Evolutionary conservation across 352 stramenopile species (phyloP).

Genomic region (Phytophthora lateralis): DNA sequence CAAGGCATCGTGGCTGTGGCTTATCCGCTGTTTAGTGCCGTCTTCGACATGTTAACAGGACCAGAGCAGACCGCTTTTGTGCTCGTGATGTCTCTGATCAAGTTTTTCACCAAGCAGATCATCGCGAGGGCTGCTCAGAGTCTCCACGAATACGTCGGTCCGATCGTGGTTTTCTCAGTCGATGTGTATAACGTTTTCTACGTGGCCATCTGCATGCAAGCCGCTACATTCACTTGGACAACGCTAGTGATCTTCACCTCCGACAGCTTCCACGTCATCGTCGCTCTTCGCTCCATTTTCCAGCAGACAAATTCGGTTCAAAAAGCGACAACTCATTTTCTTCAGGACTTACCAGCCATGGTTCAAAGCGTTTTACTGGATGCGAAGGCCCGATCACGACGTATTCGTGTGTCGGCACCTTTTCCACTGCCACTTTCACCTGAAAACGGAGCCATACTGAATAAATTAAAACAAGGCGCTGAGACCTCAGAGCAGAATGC

Average conservation of each 20-base stretch:
- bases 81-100: slow-evolving; percentile 16
- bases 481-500: too few species aligned
- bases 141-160: slow-evolving; percentile 17
- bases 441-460: background rate
- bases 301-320: background rate
- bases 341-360: background rate
- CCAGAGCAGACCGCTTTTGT: slow-evolving; percentile 12
- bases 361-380: background rate
- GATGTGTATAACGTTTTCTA: slow-evolving; percentile 37
- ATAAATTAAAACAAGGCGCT: background rate
- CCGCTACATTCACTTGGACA: slow-evolving; percentile 1
- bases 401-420: background rate
- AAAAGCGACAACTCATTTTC: background rate
- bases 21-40: slow-evolving; percentile 14
- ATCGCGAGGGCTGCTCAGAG: slow-evolving; percentile 1
- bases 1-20: slow-evolving; percentile 13
- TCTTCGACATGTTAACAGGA: slow-evolving; percentile 8
- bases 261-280: slow-evolving; percentile 3
- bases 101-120: slow-evolving; percentile 28
- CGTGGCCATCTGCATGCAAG: slow-evolving; percentile 30
- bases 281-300: slow-evolving; percentile 15
- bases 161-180: slow-evolving; percentile 29
- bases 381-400: background rate
- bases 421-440: background rate
- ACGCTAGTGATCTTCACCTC: slow-evolving; percentile 4